Conservation (phyloP, 441 rosid species). For the Flueggea neowawraea region DNA sequence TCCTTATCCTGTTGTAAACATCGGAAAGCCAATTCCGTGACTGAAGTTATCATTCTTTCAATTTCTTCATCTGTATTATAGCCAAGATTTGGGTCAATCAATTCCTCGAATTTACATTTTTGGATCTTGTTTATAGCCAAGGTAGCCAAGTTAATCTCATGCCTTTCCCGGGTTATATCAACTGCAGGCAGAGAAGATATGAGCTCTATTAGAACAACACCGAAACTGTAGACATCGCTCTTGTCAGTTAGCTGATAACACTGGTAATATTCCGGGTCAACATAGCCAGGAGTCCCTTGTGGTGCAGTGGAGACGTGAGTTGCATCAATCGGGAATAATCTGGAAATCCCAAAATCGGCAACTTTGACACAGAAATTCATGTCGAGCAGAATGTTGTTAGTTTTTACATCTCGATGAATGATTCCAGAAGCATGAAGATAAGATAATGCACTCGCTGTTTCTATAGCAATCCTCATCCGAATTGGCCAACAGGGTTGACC, state of each 20-base stretch:
- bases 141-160: slow-evolving; percentile 58
- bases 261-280: no score
- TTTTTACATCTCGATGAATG: background rate
- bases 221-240: slow-evolving; percentile 14
- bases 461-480: background rate
- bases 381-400: no score
- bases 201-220: slow-evolving; percentile 69
- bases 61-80: no score
- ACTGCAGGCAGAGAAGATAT: slow-evolving; percentile 73
- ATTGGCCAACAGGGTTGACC: background rate
- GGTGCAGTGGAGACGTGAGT: no score
- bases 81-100: slow-evolving; percentile 33
- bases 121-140: slow-evolving; percentile 60
- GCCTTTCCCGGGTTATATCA: slow-evolving; percentile 56
- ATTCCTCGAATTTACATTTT: slow-evolving; percentile 34
- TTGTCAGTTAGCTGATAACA: no score
- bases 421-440: slow-evolving; percentile 2
- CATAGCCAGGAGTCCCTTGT: no score
- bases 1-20: no score
- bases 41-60: no score
- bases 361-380: no score
- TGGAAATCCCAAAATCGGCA: no score
- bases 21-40: no score
- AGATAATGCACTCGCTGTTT: background rate
- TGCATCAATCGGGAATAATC: no score